Evolutionary conservation across 2,329 filamentous ascomycete genomes (phyloP), one percentile per base, ranked within the genome.

Genomic region (Fusarium burgessii): DNA sequence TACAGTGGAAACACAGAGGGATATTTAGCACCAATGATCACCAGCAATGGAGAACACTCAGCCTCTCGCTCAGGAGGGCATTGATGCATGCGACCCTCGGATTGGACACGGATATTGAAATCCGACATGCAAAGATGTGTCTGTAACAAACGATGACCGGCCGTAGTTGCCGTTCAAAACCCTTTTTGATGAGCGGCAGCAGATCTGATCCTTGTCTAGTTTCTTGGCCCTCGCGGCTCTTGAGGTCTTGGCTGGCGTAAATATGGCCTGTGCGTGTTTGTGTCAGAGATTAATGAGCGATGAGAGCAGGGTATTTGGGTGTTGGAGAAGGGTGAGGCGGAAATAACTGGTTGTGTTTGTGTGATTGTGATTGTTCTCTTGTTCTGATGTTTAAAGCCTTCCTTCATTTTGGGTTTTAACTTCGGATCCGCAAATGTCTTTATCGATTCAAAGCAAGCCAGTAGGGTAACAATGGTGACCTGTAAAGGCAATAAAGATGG

Each of bases 141-240:
- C n/a, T 52, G 32, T 43, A 64, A 50, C 47, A 46, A 58, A 25
- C 45, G 38, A 40, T 56, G 50, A 40, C 46, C 51, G 43, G 51
- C 49, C 32, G 41, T 57, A 46, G 52, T 55, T 56, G 70, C 68
- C 54, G 47, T 51, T 46, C 58, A 57, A 54, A 54, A 46, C 40
- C 45, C 50, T 66, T 66, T 52, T 50, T 65, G 64, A 72, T 56
- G 47, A 57, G 55, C 54, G 61, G 66, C 56, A 61, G 67, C 46
- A 72, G 71, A 74, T 73, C 61, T 41, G 38, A 72, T 70, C 58
- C 73, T 55, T 72, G 59, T 36, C 45, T 64, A 38, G 32, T 17
- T 47, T 18, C 58, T 69, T 66, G 67, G 64, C 67, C 46, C 45
- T 69, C 62, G 70, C 71, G 67, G 73, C 73, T 74, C 73, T 74